These are phyloP conservation scores for Plasmodium chabaudi DNA, from an alignment of 169 alveolate species.

Conservation along the genomic window DNA sequence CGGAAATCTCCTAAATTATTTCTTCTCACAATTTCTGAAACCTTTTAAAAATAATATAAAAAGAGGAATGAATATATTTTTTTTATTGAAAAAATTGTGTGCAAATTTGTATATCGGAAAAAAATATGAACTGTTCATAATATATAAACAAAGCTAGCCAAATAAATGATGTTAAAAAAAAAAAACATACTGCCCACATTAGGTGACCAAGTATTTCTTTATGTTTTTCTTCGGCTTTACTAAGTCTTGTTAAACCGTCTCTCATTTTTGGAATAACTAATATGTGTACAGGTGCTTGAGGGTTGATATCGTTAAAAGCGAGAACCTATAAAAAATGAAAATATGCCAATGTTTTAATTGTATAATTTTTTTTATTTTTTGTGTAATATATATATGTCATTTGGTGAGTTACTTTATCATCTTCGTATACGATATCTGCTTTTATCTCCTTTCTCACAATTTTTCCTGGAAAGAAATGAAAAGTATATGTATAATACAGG, in stretches of 20 bases:
- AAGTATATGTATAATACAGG: not conserved
- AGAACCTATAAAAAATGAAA: slow-evolving; percentile 78
- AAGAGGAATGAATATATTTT: not conserved
- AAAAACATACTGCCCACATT: slow-evolving; percentile 84
- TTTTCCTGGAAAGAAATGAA: slow-evolving; percentile 36
- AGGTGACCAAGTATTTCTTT: slow-evolving; percentile 91
- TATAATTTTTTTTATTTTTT: not conserved
- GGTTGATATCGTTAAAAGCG: slow-evolving; percentile 93
- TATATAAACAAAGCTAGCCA: not conserved
- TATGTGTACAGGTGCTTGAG: slow-evolving; percentile 94
- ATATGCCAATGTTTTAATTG: not conserved
- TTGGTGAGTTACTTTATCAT: slow-evolving; percentile 24
- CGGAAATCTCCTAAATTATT: slow-evolving; percentile 92
- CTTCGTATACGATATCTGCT: slow-evolving; percentile 58
- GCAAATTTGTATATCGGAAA: not conserved
- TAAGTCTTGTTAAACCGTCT: slow-evolving; percentile 90
- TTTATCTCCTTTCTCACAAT: slow-evolving; percentile 44
- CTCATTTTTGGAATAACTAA: slow-evolving; percentile 93
- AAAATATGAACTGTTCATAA: slow-evolving; percentile 1
- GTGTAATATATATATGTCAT: not conserved
- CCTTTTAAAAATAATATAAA: slow-evolving; percentile 54
- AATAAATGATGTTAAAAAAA: not conserved
- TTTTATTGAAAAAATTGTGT: not conserved
- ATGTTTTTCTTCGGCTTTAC: slow-evolving; percentile 90
- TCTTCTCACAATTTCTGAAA: slow-evolving; percentile 88